Evolutionary conservation across 352 stramenopile genomes (phyloP), one percentile per base, ranked within the genome.

Genomic region (Pythium rishiriense): DNA sequence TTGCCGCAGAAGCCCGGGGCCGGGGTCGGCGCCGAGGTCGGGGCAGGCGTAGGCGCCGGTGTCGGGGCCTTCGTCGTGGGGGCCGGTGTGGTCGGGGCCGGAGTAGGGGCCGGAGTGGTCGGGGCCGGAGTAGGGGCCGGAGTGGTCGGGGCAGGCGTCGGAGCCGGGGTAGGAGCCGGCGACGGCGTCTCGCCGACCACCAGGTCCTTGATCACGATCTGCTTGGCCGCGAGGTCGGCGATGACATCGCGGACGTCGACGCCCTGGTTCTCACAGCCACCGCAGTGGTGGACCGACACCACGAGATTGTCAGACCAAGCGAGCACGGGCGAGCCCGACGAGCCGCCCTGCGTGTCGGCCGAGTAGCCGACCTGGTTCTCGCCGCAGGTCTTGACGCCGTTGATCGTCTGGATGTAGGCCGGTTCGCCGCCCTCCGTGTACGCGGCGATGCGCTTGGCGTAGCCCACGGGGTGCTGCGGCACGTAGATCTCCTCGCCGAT

Each of bases 271-370:
- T 67, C 58, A 35, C 70, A 74, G 33, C 64, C 62, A 19, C 67
- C 66, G 51, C 58, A 75, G 50, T 70, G 58, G 66, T 78, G 70
- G 21, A 78, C 31, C 10, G 67, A 60, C 4, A 78, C 55, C 52
- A 78, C 70, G 25, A 49, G 21, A 52, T 78, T 74, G 42, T 78
- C 70, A 3, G 52, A 41, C 51, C 29, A 29, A 26, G 50, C 24
- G 48, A 78, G 39, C 62, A 70, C 64, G 15, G 64, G 56, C 48
- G 64, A 62, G 26, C 64, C 64, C 46, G 64, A 70, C 14, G 64
- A 78, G 15, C 70, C 67, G 22, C 59, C 62, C 43, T 72, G 39
- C 6, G 70, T 78, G 61, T 78, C 70, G 28, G 63, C 62, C 45
- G 58, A 33, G 66, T 75, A 78, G 14, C 62, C 62, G 10, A 77